Evolutionary conservation across 164 flowering plant species (phyloP), one percentile per base, ranked within the genome.

Genomic region (Stephania cephalantha): DNA sequence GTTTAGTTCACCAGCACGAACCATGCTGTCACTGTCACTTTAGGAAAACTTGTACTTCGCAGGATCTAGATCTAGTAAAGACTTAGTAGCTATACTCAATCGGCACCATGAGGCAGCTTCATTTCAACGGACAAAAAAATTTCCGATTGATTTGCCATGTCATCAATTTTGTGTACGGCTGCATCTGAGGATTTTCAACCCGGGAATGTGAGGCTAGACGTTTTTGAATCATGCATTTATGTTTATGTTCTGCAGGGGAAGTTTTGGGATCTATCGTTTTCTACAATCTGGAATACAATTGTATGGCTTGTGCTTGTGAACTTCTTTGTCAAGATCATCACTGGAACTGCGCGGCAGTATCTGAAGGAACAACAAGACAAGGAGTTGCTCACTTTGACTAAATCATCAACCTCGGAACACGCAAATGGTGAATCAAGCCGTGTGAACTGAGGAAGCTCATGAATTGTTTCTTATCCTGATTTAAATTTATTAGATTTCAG

Each of bases 261-360:
- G 75, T 86, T 79, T 22, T 92, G 94, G 97, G 88, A 88, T 81
- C 84, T 96, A 68, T 96, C 99, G 31, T 80, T 91, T 73, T 81
- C 92, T 64, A 81, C 85, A 29, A 74, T 94, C 42, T 95, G 99
- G 99, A 95, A 90, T 76, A 81, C 90, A 4, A 77, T 94, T 5
- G 97, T 96, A 20, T 92, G 91, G 97, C 84, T 96, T 75, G 89
- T 94, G 97, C 90, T 96, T 53, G 20, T 91, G 75, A 88, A 90
- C 86, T 96, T 92, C 86, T 90, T 91, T 63, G 58, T 85, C 42
- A 88, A 90, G 89, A 90, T 94, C 67, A 88, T 96, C 73, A 90
- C 80, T 67, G 75, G 94, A 75, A 94, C 99, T 73, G 97, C 98
- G 20, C 97, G 89, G 72, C 78, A 86, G 9, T 86, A 83, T 79